Conservation (phyloP, 2,329 filamentous ascomycete genomes). For the Fusarium papillatum region DNA sequence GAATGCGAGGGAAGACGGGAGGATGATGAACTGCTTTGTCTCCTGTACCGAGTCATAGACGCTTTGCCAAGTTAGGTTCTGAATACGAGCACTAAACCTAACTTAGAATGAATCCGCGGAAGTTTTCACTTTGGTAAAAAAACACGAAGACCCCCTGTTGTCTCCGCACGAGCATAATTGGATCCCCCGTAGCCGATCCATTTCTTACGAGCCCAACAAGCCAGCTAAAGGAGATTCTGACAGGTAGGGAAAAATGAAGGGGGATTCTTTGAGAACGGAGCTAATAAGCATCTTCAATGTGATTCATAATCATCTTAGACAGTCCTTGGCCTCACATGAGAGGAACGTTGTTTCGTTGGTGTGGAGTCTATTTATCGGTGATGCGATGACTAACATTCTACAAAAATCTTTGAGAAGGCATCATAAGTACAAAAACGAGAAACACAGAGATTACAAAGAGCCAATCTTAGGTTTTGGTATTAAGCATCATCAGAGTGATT, state of each 20-base stretch:
- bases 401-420: too few relatives aligned
- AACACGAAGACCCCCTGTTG: neutral
- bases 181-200: neutral
- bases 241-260: too few relatives aligned
- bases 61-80: neutral
- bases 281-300: neutral
- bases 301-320: neutral
- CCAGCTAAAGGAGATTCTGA: neutral
- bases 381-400: too few relatives aligned
- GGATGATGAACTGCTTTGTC: neutral
- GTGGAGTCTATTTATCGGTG: too few relatives aligned
- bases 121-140: neutral
- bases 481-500: too few relatives aligned
- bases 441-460: too few relatives aligned
- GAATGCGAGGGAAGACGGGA: neutral
- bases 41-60: neutral
- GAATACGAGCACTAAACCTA: neutral
- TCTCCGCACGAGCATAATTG: neutral
- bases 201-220: neutral
- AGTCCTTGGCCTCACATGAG: neutral
- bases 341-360: neutral
- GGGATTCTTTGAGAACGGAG: neutral
- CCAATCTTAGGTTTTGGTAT: too few relatives aligned
- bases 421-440: too few relatives aligned
- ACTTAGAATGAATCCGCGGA: neutral